Conservation (phyloP, 73 alveolate genomes). For the Paramecium tetraurelia region DNA sequence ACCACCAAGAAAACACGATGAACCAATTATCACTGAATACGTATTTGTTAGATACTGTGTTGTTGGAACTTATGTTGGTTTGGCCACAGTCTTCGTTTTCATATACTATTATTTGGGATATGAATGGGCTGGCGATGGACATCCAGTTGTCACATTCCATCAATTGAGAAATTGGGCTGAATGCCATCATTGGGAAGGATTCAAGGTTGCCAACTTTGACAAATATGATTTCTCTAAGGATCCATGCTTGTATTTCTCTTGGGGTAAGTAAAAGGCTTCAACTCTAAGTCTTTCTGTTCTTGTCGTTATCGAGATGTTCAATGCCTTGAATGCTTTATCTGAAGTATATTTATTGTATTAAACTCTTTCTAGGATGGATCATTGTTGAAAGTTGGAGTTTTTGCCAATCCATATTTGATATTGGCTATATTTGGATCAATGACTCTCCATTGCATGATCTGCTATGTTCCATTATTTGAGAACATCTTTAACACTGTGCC, state of each 20-base stretch:
- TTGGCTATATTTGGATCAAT: constrained; percentile 77
- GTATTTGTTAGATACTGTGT: constrained; percentile 74
- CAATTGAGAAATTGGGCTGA: constrained; percentile 67
- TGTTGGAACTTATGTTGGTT: constrained; percentile 92
- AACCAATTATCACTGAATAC: constrained; percentile 71
- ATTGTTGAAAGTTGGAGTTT: constrained; percentile 69
- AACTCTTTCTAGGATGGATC: constrained; percentile 71
- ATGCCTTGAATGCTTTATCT: constrained; percentile 95
- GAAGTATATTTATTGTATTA: constrained; percentile 62
- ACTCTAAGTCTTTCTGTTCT: constrained; percentile 87
- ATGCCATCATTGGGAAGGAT: constrained; percentile 82
- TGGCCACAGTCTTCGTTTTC: constrained; percentile 87
- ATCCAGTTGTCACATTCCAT: constrained; percentile 46
- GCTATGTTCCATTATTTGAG: constrained; percentile 88
- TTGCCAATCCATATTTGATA: constrained; percentile 72
- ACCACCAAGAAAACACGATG: constrained; percentile 91
- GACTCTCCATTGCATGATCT: constrained; percentile 79
- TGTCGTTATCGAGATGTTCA: constrained; percentile 95
- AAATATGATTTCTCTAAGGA: constrained; percentile 72
- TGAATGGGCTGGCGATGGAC: constrained; percentile 66
- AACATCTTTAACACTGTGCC: constrained; percentile 86
- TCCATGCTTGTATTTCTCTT: constrained; percentile 95
- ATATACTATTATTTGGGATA: constrained; percentile 74
- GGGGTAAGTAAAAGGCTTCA: constrained; percentile 93
- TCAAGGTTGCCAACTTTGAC: constrained; percentile 64